Percentiles rank a stretch among this genome's conserved stretches.
Evolutionary conservation across 345 rosid genomes (phyloP).

Genomic region (Gossypium turneri): DNA sequence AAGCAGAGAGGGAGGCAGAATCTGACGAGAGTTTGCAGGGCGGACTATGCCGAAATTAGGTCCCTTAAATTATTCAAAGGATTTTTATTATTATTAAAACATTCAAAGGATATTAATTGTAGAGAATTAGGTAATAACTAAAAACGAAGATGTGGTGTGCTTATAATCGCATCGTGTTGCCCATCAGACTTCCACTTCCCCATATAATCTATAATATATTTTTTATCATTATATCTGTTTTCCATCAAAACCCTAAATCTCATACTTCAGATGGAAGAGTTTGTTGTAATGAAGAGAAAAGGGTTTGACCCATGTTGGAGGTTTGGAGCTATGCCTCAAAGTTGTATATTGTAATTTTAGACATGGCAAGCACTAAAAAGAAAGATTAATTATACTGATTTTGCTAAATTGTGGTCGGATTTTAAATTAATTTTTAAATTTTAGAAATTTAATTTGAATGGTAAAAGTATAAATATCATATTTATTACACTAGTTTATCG

Average conservation of each 20-base stretch:
- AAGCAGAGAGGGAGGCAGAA: not conserved
- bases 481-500: no score
- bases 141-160: not conserved
- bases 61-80: not conserved
- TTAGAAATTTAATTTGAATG: no score
- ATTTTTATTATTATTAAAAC: no score
- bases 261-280: not conserved
- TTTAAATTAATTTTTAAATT: no score
- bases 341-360: no score
- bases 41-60: not conserved
- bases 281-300: not conserved
- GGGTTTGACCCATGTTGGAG: not conserved
- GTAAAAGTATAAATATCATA: no score
- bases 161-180: not conserved
- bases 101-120: not conserved
- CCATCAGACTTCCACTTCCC: not conserved
- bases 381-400: no score
- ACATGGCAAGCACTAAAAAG: no score
- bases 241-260: not conserved
- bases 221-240: not conserved
- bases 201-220: no score
- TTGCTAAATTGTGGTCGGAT: no score
- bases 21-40: no score
- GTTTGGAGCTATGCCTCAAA: not conserved
- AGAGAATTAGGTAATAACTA: no score